Base-by-base conservation (phyloP, 2,329 filamentous ascomycete genomes). In the Truncatella angustata region DNA sequence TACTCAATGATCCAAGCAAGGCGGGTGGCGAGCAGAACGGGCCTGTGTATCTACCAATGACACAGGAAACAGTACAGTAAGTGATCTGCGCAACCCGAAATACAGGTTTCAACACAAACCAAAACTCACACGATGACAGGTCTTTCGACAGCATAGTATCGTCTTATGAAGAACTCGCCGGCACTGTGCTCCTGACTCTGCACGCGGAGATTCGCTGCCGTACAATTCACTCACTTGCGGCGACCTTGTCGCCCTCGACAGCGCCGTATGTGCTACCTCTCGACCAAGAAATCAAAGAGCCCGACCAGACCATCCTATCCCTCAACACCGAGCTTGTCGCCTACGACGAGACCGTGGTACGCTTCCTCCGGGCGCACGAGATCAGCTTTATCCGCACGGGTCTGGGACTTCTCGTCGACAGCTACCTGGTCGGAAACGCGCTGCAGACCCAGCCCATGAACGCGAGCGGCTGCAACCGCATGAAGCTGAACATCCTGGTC, bases 401-500 rank as follows among this genome's bases (percentile, higher is more conserved):
- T 0, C 78, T 97, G 3, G 86, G 88, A 6, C 73, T 85, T 16
- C 82, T 97, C 18, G 87, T 94, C 60, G 92, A 95, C 66, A 77
- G 79, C 7, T 89, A 88, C 64, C 84, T 97, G 3, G 84, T 97
- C 34, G 76, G 84, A 54, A 88, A 88, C 56, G 84, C 86, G 2
- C 74, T 79, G 16, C 81, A 82, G 64, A 88, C 93, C 40, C 84
- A 85, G 46, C 85, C 87, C 6, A 93, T 99, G 85, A 97, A 99
- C 68, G 75, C 73, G 34, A 83, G 88, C 61, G 94, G 94, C 37
- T 90, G 87, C 54, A 84, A 86, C n/a, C 83, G 91, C 34, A 91
- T 99, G 83, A 87, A 91, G 67, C 83, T 97, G 63, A 96, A 99
- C 67, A 91, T 97, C 45, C 80, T 97, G 21, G 94, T 99, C 36